Conservation (phyloP, 2,329 filamentous ascomycete genomes). For the Ophiostoma angusticollis region DNA sequence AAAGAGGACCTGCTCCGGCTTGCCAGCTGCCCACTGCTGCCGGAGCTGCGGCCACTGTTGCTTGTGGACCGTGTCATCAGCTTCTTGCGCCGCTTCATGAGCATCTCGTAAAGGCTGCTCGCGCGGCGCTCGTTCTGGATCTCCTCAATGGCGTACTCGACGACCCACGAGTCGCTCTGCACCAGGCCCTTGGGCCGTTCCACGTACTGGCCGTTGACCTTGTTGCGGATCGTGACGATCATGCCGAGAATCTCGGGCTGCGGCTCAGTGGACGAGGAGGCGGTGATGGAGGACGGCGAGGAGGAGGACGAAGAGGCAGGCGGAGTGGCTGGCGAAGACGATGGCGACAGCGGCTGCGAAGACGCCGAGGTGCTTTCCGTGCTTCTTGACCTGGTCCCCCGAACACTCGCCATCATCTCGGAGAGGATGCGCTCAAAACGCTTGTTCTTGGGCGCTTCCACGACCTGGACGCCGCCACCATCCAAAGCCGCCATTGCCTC, state of each 20-base stretch:
- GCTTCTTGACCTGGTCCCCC: constrained; percentile 1
- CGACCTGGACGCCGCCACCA: constrained; percentile 6
- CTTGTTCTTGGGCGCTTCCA: constrained; percentile 27
- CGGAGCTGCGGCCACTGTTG: neutral
- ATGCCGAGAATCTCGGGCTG: constrained; percentile 46
- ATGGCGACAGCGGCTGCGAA: neutral
- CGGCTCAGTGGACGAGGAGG: too few species aligned
- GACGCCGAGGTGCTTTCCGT: neutral
- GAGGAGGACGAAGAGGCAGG: neutral
- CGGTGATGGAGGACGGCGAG: neutral
- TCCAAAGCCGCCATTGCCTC: constrained; percentile 1
- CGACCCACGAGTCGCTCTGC: constrained; percentile 42
- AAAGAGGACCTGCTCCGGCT: constrained; percentile 1
- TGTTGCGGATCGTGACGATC: constrained; percentile 55
- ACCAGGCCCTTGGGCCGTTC: constrained; percentile 42
- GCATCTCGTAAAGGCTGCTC: constrained; percentile 9
- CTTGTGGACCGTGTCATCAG: constrained; percentile 3
- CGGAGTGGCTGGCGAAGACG: too few species aligned
- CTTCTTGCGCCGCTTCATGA: constrained; percentile 9
- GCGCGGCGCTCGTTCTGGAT: constrained; percentile 6
- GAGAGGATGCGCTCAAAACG: constrained; percentile 40
- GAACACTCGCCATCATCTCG: constrained; percentile 31
- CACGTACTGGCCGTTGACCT: constrained; percentile 53
- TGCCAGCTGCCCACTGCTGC: neutral
- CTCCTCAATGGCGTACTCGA: constrained; percentile 64